A percentile compares a stretch with the other conserved stretches of the same genome.
Conservation (phyloP, 1,284 basidiomycete genomes). For the Earliella scabrosa region DNA sequence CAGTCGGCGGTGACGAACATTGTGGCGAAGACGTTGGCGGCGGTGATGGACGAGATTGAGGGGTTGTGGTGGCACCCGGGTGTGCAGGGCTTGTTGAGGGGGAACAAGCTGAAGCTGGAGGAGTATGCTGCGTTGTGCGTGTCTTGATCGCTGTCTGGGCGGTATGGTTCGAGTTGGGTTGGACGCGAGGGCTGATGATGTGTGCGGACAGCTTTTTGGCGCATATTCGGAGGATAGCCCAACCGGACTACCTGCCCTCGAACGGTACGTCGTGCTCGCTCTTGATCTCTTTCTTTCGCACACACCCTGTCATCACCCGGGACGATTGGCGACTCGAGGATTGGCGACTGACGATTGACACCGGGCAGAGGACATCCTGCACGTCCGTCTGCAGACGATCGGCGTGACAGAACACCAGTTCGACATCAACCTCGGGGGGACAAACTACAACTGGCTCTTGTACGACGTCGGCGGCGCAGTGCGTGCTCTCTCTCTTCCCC, state of each 20-base stretch:
- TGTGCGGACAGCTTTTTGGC: conserved; percentile 61
- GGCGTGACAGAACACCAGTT: conserved; percentile 79
- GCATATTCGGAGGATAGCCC: conserved; percentile 64
- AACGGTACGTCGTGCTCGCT: conserved; percentile 63
- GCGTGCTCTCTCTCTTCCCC: conserved; percentile 33
- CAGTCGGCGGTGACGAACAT: conserved; percentile 48
- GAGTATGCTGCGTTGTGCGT: conserved; percentile 79
- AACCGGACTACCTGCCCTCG: conserved; percentile 70
- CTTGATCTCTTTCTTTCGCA: not conserved
- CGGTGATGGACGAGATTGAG: conserved; percentile 53
- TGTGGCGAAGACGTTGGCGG: conserved; percentile 57
- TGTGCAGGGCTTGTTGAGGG: conserved; percentile 57
- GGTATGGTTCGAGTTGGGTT: no score
- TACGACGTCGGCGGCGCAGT: conserved; percentile 85
- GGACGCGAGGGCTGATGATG: not conserved
- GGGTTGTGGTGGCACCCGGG: conserved; percentile 72
- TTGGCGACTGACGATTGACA: not conserved
- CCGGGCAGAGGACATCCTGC: conserved; percentile 69
- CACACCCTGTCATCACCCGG: conserved; percentile 1
- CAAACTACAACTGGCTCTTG: conserved; percentile 70
- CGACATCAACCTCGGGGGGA: conserved; percentile 63
- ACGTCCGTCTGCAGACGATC: conserved; percentile 77
- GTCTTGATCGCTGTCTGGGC: not conserved
- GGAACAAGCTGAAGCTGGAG: conserved; percentile 67
- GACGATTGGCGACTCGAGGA: not conserved